Conservation (phyloP, 768 basidiomycete species). For the Lactarius deliciosus region DNA sequence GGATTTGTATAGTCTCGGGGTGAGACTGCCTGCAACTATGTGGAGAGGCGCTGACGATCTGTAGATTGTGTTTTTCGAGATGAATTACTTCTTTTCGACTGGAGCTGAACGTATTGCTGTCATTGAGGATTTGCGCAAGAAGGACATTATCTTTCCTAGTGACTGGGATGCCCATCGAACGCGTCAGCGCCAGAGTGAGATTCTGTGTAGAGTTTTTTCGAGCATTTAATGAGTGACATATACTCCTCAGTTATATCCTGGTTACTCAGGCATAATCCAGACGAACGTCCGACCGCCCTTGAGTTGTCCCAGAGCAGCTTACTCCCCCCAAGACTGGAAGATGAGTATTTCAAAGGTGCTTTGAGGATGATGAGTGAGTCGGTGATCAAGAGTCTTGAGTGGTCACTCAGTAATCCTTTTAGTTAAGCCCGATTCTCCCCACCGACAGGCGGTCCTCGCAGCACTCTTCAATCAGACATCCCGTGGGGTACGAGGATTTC, state of each 20-base stretch:
- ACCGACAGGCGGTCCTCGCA: constrained; percentile 74
- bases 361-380: constrained; percentile 68
- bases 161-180: constrained; percentile 64
- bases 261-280: constrained; percentile 81
- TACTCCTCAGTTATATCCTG: constrained; percentile 64
- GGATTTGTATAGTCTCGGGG: constrained; percentile 93
- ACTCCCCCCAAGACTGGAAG: constrained; percentile 74
- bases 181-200: constrained; percentile 70
- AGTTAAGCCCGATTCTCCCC: constrained; percentile 81
- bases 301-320: constrained; percentile 79
- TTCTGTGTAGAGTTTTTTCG: neutral
- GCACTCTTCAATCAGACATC: constrained; percentile 75
- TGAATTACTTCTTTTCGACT: constrained; percentile 85
- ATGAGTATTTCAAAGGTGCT: constrained; percentile 83
- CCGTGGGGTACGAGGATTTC: constrained; percentile 59
- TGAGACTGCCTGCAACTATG: constrained; percentile 40
- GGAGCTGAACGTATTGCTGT: constrained; percentile 82
- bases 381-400: neutral
- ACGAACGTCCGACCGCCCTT: constrained; percentile 73
- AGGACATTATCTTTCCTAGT: constrained; percentile 71
- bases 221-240: neutral
- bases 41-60: constrained; percentile 8
- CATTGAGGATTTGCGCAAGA: constrained; percentile 73
- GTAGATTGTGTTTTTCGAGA: constrained; percentile 96
- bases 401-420: constrained; percentile 4